Conservation (phyloP, 805 yeast species). For the Yamadazyma philogaea region DNA sequence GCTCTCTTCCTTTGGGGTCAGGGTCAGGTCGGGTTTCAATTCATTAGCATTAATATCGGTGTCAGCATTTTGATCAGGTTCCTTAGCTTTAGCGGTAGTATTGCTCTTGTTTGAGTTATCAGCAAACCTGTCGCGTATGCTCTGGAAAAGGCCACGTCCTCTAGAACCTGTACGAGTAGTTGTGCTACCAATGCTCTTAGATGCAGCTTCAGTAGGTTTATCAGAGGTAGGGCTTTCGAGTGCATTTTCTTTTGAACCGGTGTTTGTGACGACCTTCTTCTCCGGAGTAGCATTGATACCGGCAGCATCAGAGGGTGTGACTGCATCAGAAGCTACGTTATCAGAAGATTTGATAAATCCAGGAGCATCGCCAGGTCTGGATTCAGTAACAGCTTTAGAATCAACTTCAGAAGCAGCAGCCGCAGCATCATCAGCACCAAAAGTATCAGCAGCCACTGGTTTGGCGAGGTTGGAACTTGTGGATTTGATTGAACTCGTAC, state of each 20-base stretch:
- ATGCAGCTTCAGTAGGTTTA: not conserved
- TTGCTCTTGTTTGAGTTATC: conserved; percentile 8
- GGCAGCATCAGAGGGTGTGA: not conserved
- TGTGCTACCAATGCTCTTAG: conserved; percentile 7
- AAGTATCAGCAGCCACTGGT: conserved; percentile 6
- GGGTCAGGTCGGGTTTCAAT: not conserved
- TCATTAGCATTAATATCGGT: conserved; percentile 18
- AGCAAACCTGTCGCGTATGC: conserved; percentile 30
- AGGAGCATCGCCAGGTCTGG: too few species aligned
- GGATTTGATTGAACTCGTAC: conserved; percentile 6
- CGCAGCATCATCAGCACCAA: conserved; percentile 8
- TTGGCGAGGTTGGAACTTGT: conserved; percentile 6
- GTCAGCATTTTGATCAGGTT: conserved; percentile 7
- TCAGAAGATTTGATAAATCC: too few species aligned
- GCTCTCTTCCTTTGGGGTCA: not conserved
- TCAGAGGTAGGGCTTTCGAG: not conserved
- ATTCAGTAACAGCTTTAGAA: not conserved
- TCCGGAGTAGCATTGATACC: not conserved
- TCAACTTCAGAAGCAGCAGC: conserved; percentile 6
- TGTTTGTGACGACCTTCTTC: not conserved
- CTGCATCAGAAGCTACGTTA: conserved; percentile 7
- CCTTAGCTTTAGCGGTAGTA: conserved; percentile 7
- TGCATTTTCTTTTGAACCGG: not conserved
- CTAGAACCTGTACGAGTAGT: conserved; percentile 13
- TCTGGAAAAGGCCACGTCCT: conserved; percentile 32